These are phyloP conservation scores for Globisporangium carolinianum DNA, from an alignment of 352 stramenopile genomes.

Conservation along the genomic window DNA sequence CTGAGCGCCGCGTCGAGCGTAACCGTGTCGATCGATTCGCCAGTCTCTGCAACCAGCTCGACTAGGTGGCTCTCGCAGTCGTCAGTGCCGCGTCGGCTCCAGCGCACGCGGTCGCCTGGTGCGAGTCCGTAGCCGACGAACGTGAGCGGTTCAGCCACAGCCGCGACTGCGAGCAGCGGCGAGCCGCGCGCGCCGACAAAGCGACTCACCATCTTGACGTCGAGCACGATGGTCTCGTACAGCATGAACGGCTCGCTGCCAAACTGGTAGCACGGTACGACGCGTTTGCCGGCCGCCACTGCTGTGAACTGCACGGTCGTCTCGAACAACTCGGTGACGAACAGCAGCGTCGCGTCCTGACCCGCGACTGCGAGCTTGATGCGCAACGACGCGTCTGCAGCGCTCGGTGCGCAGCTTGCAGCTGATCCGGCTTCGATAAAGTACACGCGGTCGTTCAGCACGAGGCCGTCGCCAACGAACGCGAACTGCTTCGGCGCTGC, in stretches of 20 bases:
- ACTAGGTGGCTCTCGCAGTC: constrained; percentile 51
- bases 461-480: constrained; percentile 41
- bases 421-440: constrained; percentile 37
- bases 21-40: constrained; percentile 29
- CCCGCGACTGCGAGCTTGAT: constrained; percentile 25
- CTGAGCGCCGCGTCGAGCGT: constrained; percentile 20
- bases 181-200: constrained; percentile 40
- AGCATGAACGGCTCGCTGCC: constrained; percentile 47
- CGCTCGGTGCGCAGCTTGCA: constrained; percentile 28
- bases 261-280: constrained; percentile 56
- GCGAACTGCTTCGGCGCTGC: constrained; percentile 41
- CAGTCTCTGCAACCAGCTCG: constrained; percentile 20
- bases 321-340: constrained; percentile 18
- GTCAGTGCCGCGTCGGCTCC: constrained; percentile 38
- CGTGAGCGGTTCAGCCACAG: constrained; percentile 47
- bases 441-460: constrained; percentile 49
- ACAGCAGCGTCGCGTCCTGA: constrained; percentile 29
- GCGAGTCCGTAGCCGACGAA: constrained; percentile 44
- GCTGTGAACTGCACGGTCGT: constrained; percentile 32
- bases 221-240: constrained; percentile 33
- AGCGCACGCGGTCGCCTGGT: constrained; percentile 41
- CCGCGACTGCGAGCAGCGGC: constrained; percentile 39
- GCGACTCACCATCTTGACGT: constrained; percentile 45
- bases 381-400: constrained; percentile 20
- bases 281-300: constrained; percentile 24